Percentiles rank a stretch among this genome's conserved stretches.
Conservation (phyloP, 2,329 filamentous ascomycete genomes). For the Venturia effusa region DNA sequence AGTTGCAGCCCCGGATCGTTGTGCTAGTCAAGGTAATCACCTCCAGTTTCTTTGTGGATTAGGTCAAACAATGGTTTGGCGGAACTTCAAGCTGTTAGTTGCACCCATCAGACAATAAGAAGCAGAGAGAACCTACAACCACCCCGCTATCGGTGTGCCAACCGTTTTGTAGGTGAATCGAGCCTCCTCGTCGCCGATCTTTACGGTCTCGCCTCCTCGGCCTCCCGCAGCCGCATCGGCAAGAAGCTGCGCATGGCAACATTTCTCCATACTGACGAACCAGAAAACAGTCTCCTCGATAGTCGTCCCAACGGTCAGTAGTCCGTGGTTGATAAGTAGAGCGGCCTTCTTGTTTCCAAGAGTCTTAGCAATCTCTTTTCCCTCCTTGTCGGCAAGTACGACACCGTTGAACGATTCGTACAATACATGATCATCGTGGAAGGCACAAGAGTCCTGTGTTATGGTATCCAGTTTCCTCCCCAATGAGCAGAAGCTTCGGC, state of each 20-base stretch:
- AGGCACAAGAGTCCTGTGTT: constrained; percentile 33
- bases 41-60: constrained; percentile 49
- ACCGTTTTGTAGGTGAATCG: constrained; percentile 55
- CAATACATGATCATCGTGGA: constrained; percentile 25
- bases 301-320: constrained; percentile 32
- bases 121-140: constrained; percentile 35
- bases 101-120: constrained; percentile 30
- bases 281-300: constrained; percentile 33
- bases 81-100: constrained; percentile 22
- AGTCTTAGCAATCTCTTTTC: constrained; percentile 30
- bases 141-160: constrained; percentile 51
- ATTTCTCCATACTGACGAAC: constrained; percentile 22
- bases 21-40: constrained; percentile 43
- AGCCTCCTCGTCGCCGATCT: constrained; percentile 59
- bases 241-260: constrained; percentile 24
- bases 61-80: constrained; percentile 63
- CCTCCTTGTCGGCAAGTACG: constrained; percentile 35
- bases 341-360: constrained; percentile 31
- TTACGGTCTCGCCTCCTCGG: constrained; percentile 51
- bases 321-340: constrained; percentile 34
- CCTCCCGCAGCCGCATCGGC: constrained; percentile 51
- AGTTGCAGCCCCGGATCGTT: no score
- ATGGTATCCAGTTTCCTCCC: constrained; percentile 33
- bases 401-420: constrained; percentile 38
- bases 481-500: constrained; percentile 32